Percentiles rank a stretch among this genome's conserved stretches.
phyloP scores from a whole-genome alignment of 1,139 yeast species.

The Blastobotrys capitulatus region DNA sequence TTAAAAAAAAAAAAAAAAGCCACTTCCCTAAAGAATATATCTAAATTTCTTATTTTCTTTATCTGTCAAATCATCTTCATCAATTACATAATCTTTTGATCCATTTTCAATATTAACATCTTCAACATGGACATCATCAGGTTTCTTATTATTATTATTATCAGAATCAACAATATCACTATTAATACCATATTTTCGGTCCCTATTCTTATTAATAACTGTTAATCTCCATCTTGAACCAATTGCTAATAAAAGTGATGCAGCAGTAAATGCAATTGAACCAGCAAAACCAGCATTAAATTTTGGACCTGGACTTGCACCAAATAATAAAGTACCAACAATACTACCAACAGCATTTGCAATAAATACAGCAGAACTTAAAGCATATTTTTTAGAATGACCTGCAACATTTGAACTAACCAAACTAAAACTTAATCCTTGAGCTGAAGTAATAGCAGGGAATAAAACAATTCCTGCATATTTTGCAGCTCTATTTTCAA shows the following conservation, averaged over 20 bases:
- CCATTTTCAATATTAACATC: too few species aligned
- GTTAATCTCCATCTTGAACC: constrained; percentile 33
- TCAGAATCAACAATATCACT: too few species aligned
- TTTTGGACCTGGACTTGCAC: constrained; percentile 10
- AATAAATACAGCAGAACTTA: constrained; percentile 52
- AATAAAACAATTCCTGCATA: constrained; percentile 12
- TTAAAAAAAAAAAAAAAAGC: not conserved
- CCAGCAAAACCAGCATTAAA: constrained; percentile 9
- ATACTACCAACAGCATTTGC: constrained; percentile 64
- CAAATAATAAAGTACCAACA: constrained; percentile 44
- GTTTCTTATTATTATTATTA: too few species aligned
- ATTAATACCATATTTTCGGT: constrained; percentile 24
- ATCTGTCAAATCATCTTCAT: constrained; percentile 11
- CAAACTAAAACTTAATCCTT: constrained; percentile 33
- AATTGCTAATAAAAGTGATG: constrained; percentile 36
- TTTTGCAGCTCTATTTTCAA: constrained; percentile 5
- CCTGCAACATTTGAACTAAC: constrained; percentile 55
- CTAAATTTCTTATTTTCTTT: constrained; percentile 12
- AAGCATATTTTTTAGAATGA: constrained; percentile 59
- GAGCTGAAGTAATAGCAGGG: not conserved
- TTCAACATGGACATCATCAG: too few species aligned
- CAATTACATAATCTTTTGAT: not conserved
- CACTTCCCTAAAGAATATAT: constrained; percentile 8
- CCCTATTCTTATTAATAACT: constrained; percentile 41
- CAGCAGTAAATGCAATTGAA: constrained; percentile 29